phyloP scores from a whole-genome alignment of 2,329 filamentous ascomycete genomes.

The Monilinia fructicola region DNA sequence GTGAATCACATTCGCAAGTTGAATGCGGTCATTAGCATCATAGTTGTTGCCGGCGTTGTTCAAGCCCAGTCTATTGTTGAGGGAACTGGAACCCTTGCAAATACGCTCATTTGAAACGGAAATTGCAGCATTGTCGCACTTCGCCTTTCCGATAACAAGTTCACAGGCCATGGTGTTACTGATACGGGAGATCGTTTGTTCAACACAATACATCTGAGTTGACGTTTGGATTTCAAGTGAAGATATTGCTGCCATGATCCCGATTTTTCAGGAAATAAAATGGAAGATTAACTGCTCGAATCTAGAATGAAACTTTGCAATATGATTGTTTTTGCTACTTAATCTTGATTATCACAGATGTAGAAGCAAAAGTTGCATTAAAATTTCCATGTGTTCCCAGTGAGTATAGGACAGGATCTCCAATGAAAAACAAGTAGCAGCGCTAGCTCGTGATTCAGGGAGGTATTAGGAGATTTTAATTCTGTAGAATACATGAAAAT shows the following conservation, averaged over 20 bases:
- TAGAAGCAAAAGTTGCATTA: no score
- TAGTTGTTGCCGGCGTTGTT: conserved; percentile 56
- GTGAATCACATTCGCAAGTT: conserved; percentile 48
- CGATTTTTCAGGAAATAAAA: background rate
- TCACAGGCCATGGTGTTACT: conserved; percentile 50
- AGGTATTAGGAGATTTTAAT: no score
- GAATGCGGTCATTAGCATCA: conserved; percentile 46
- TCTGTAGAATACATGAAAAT: no score
- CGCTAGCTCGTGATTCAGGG: no score
- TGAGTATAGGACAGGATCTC: no score
- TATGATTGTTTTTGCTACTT: background rate
- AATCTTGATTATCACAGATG: background rate
- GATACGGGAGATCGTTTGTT: conserved; percentile 61
- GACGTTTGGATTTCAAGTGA: background rate
- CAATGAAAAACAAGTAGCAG: no score
- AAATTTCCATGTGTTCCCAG: no score
- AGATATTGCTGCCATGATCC: background rate
- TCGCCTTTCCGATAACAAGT: conserved; percentile 57
- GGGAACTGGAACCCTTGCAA: background rate
- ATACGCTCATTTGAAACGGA: conserved; percentile 37
- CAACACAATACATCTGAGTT: conserved; percentile 49
- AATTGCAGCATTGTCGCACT: conserved; percentile 46
- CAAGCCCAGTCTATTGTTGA: conserved; percentile 43
- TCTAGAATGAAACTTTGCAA: background rate
- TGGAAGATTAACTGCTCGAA: background rate